Evolutionary conservation across 768 basidiomycete genomes (phyloP).

Genomic region (Mycena belliarum): DNA sequence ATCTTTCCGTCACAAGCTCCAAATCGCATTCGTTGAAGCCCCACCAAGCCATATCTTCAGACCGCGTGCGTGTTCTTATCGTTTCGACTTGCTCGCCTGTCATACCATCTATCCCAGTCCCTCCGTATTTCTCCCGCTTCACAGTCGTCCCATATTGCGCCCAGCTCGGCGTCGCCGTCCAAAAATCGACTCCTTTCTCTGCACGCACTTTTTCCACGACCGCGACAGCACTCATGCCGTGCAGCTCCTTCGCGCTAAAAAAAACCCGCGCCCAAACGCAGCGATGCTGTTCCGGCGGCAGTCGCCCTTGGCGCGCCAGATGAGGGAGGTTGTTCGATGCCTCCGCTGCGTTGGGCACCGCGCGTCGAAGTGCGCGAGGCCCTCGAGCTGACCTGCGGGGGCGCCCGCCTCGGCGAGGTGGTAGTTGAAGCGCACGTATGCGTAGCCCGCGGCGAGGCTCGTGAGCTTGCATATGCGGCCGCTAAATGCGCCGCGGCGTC

Average conservation of each 20-base stretch:
- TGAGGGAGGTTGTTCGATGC: constrained; percentile 20
- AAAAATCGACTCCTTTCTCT: constrained; percentile 19
- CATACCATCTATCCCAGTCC: not conserved
- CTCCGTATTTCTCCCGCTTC: constrained; percentile 14
- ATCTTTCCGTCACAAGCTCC: constrained; percentile 5
- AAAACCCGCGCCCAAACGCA: constrained; percentile 13
- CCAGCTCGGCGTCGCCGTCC: constrained; percentile 16
- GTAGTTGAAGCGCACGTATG: constrained; percentile 19
- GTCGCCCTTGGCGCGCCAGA: constrained; percentile 20
- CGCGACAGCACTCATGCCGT: constrained; percentile 4
- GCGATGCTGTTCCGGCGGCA: constrained; percentile 18
- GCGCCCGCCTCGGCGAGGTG: constrained; percentile 1
- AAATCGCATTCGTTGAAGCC: constrained; percentile 17
- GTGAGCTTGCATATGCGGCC: constrained; percentile 17
- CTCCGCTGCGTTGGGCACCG: constrained; percentile 11
- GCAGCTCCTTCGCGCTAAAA: constrained; percentile 15
- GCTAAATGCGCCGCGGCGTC: constrained; percentile 5
- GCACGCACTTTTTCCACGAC: constrained; percentile 15
- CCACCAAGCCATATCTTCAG: constrained; percentile 16
- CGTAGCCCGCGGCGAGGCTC: constrained; percentile 15
- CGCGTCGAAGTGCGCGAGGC: constrained; percentile 20
- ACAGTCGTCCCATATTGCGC: constrained; percentile 18
- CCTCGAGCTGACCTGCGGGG: constrained; percentile 6
- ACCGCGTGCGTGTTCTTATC: constrained; percentile 6
- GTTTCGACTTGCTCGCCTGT: constrained; percentile 12